Evolutionary conservation across 2,329 filamentous ascomycete species (phyloP).

Genomic region (Nemania serpens): DNA sequence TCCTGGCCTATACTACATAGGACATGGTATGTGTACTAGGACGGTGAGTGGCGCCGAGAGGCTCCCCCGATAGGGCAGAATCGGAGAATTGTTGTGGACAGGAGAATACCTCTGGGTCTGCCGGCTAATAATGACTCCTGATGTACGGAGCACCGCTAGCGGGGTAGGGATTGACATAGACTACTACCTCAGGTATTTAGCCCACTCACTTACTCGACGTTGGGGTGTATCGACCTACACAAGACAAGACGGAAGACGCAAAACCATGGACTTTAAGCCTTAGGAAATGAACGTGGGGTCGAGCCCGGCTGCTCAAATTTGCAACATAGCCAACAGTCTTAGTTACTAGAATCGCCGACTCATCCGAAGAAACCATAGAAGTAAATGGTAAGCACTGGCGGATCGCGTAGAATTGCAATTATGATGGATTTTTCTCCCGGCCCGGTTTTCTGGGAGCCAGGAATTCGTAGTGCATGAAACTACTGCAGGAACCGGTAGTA

Average conservation of each 20-base stretch:
- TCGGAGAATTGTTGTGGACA: constrained; percentile 1
- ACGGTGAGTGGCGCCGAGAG: constrained; percentile 18
- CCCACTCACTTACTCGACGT: too few species aligned
- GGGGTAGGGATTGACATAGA: too few species aligned
- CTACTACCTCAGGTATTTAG: too few species aligned
- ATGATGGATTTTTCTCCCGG: background rate
- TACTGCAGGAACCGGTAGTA: constrained; percentile 28
- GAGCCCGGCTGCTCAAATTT: too few species aligned
- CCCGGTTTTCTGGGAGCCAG: constrained; percentile 16
- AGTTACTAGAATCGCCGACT: background rate
- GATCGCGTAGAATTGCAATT: background rate
- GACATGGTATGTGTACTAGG: too few species aligned
- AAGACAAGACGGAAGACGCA: too few species aligned
- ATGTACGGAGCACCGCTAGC: too few species aligned
- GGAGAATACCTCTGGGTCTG: background rate
- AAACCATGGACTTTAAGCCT: too few species aligned
- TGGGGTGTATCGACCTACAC: too few species aligned
- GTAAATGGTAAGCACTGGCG: background rate
- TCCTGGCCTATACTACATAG: too few species aligned
- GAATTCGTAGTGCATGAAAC: constrained; percentile 15
- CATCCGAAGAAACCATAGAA: background rate
- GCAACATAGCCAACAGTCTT: background rate
- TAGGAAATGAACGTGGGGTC: too few species aligned
- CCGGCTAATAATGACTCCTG: too few species aligned
- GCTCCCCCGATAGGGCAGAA: constrained; percentile 21